Base-by-base conservation (phyloP, 225 moss, liverwort and hornwort species). In the Marchantia polymorpha region DNA sequence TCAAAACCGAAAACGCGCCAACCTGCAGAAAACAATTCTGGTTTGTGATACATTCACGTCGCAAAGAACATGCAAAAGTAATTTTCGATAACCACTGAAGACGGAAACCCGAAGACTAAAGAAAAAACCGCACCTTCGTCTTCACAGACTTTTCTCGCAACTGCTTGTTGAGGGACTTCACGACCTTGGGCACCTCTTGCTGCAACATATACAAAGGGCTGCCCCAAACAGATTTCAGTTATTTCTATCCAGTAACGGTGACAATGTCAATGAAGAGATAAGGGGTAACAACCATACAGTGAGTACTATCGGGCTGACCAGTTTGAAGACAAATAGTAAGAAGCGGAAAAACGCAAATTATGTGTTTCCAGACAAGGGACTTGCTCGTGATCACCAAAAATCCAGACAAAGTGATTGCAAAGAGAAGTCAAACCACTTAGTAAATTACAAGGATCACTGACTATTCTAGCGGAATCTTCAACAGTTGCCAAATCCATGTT, bases 1-100 rank as follows among this genome's bases (percentile, higher is more conserved):
- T 99, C 87, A 99, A 80, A n/a, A 99, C 99, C 79, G 99, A 93
- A 78, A 99, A 99, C 66, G 97, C 93, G 16, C 97, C 97, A 73
- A 99, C 97, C 97, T 99, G 89, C 79, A 78, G 14, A 75, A 27
- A n/a, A 15, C 7, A 52, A 49, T 31, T 2, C 52, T 29, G 0
- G 27, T 27, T 20, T 11, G 16, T 73, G 8, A 51, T 27, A 26
- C 26, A 55, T 52, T 23, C 27, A 27, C 0, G 26, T 53, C 54
- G 50, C 27, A 27, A 26, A 52, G 27, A 51, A 52, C 4, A 64
- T 8, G 25, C 53, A 50, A 27, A 15, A 55, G 16, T 26, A 7
- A 7, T 49, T 48, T 48, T 50, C n/a, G 23, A 22, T 39, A 13
- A 12, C 53, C 54, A 26, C 15, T n/a, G 14, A 55, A 73, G 27